These are phyloP conservation scores for Pseudonitzschia pungens DNA, from an alignment of 108 stramenopile genomes.

Conservation along the genomic window DNA sequence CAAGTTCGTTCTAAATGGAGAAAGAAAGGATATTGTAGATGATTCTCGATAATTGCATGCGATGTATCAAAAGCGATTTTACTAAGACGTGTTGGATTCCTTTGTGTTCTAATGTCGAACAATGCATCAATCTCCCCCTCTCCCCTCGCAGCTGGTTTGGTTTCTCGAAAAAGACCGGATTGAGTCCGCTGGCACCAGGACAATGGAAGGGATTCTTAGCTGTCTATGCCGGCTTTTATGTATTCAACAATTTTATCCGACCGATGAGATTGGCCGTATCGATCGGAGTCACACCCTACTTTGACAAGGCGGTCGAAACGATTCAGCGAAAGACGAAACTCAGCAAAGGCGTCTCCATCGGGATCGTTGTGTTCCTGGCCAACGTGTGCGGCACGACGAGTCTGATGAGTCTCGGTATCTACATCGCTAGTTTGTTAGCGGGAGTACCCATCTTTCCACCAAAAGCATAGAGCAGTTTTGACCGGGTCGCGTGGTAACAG, in stretches of 20 bases:
- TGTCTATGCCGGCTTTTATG: constrained; percentile 83
- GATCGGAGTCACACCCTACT: constrained; percentile 60
- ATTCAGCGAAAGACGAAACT: constrained; percentile 51
- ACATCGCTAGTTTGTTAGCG: constrained; percentile 47
- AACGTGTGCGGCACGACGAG: constrained; percentile 66
- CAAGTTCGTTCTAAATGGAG: constrained; percentile 23
- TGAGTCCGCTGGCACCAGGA: constrained; percentile 83
- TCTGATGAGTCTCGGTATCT: constrained; percentile 58
- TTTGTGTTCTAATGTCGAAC: neutral
- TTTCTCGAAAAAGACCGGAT: constrained; percentile 55
- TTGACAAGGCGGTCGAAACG: constrained; percentile 50
- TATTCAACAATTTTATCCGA: constrained; percentile 84
- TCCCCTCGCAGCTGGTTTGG: constrained; percentile 24
- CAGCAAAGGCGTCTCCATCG: constrained; percentile 45
- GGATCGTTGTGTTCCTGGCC: constrained; percentile 54
- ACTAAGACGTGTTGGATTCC: neutral
- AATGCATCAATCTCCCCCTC: neutral
- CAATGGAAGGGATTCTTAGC: constrained; percentile 88
- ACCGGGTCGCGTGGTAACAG: neutral
- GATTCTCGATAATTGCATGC: neutral
- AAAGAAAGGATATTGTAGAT: neutral
- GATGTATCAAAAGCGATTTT: neutral
- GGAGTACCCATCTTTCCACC: constrained; percentile 65
- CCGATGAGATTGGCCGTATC: constrained; percentile 69
- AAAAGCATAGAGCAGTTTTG: neutral